phyloP scores from a whole-genome alignment of 2,329 filamentous ascomycete genomes.

The Graphilbum ipis-grandicollis region DNA sequence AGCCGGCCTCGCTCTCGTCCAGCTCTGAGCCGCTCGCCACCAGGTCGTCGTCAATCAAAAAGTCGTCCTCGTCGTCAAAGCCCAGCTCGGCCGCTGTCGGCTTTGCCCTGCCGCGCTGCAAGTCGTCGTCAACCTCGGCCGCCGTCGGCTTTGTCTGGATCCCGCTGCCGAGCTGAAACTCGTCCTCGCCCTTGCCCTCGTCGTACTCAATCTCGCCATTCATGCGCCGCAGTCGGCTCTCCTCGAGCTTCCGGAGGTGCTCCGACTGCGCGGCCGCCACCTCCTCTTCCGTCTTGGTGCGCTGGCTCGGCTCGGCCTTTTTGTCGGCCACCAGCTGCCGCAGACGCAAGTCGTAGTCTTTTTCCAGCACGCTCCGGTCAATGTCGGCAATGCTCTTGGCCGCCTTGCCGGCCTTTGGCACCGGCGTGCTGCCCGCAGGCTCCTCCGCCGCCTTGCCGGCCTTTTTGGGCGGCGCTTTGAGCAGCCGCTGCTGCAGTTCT shows the following conservation, averaged over 20 bases:
- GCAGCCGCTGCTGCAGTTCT: slow-evolving; percentile 44
- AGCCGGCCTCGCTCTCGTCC: slow-evolving; percentile 36
- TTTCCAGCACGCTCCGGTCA: slow-evolving; percentile 55
- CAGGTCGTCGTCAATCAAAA: slow-evolving; percentile 75
- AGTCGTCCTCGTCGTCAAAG: slow-evolving; percentile 89
- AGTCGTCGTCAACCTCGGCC: slow-evolving; percentile 67
- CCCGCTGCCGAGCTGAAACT: slow-evolving; percentile 42
- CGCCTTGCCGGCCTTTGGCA: slow-evolving; percentile 14
- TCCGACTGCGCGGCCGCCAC: slow-evolving; percentile 60
- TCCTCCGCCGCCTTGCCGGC: slow-evolving; percentile 17
- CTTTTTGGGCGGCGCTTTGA: background rate
- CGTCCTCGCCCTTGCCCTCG: slow-evolving; percentile 47
- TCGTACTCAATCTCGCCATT: slow-evolving; percentile 51
- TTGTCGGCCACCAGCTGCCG: slow-evolving; percentile 72
- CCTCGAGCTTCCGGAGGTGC: slow-evolving; percentile 64
- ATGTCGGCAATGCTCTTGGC: no score
- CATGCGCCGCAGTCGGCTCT: slow-evolving; percentile 73
- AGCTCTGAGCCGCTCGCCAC: slow-evolving; percentile 64
- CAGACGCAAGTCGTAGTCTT: slow-evolving; percentile 73
- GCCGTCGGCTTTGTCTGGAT: slow-evolving; percentile 23
- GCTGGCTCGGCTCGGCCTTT: slow-evolving; percentile 67
- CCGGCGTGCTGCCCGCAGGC: no score
- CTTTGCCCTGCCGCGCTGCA: slow-evolving; percentile 15
- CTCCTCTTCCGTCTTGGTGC: slow-evolving; percentile 85
- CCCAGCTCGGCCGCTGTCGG: slow-evolving; percentile 45